Base-by-base conservation (phyloP, 805 yeast species). In the Schwanniomyces sp. region DNA sequence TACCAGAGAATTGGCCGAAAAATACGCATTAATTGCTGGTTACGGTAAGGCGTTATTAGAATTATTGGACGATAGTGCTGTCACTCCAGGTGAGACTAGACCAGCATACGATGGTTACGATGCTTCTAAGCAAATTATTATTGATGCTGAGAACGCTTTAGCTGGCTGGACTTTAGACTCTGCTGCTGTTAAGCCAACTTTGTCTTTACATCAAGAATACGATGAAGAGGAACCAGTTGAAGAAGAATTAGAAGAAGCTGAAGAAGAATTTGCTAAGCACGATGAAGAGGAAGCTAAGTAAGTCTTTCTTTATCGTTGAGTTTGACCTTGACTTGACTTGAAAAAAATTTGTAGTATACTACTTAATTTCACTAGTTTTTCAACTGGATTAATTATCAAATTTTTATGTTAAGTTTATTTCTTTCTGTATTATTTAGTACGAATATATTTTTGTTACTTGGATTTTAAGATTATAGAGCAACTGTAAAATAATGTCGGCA, bases 1-100 rank as follows among this genome's bases (percentile, higher is more conserved):
- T 37, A 76, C 86, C 55, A 83, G 91, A 71, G 95, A 88, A 71
- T 85, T 83, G 64, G 84, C 95, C 52, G 95, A 88, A 74, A 88
- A 88, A 71, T 79, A 84, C 57, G 92, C 94, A 47, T 76, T 88
- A 61, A 85, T 89, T 69, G 92, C 95, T 45, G 92, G 94, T 52
- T 87, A 88, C 75, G 96, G 96, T 72, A 87, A 87, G 74, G 94
- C 92, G 28, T 70, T 88, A 49, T 76, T 88, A 63, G 92, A 87
- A 72, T 78, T 88, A 64, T 77, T 88, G 64, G 95, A 88, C 63
- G 94, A 87, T 62, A 74, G 89, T 52, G 88, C 94, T 52, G 92
- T 88, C 44, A 86, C 92, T 50, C 96, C 96, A 50, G 96, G 96
- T 77, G 96, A 88, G 75, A 86, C 92, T 42, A 85, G 94, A 82